Evolutionary conservation across 2,329 filamentous ascomycete species (phyloP).

Genomic region (Paecilomyces variotii): DNA sequence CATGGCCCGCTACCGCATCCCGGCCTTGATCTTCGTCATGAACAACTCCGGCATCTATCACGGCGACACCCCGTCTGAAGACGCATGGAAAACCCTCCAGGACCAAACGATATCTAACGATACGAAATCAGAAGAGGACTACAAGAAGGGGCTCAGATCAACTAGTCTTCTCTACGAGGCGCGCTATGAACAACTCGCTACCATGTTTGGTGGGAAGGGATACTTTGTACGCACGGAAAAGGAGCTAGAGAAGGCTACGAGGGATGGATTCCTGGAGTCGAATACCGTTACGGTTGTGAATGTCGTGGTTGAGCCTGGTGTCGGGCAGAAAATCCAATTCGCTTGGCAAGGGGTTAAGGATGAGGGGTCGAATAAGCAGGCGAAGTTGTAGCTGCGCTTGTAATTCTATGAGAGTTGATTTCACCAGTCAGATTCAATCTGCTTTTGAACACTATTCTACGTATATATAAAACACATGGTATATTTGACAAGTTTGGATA

Average conservation of each 20-base stretch:
- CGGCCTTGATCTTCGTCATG: conserved; percentile 48
- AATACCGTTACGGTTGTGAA: conserved; percentile 46
- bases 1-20: conserved; percentile 47
- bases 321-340: conserved; percentile 33
- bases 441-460: neutral
- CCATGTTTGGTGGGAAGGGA: conserved; percentile 48
- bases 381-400: conserved; percentile 13
- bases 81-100: conserved; percentile 40
- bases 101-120: conserved; percentile 29
- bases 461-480: neutral
- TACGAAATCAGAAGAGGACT: conserved; percentile 10
- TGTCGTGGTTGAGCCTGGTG: conserved; percentile 47
- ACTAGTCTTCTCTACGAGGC: conserved; percentile 48
- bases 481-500: neutral
- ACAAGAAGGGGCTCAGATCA: conserved; percentile 35
- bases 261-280: conserved; percentile 41
- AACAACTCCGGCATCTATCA: conserved; percentile 49
- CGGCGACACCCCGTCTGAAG: conserved; percentile 32
- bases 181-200: conserved; percentile 47
- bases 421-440: neutral
- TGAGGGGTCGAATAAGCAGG: conserved; percentile 9
- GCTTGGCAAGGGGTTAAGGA: conserved; percentile 25
- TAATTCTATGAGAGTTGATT: neutral
- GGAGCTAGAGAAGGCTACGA: conserved; percentile 44
- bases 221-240: conserved; percentile 45